Evolutionary conservation across 352 stramenopile genomes (phyloP).

Genomic region (Phytopythium mirpurense): DNA sequence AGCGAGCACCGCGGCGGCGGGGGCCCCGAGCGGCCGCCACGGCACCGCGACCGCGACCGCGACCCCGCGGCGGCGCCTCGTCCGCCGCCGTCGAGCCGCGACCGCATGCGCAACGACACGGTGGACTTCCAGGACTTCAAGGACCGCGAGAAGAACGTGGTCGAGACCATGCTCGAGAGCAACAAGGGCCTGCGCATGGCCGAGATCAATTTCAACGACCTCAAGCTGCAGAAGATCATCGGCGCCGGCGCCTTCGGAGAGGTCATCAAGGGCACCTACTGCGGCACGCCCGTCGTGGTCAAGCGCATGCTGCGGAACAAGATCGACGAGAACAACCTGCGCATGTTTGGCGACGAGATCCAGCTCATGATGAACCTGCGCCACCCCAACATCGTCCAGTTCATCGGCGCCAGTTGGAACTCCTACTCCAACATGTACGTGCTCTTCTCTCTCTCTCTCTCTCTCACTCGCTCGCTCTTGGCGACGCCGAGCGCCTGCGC

Average conservation of each 20-base stretch:
- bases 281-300: conserved; percentile 81
- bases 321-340: conserved; percentile 85
- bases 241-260: conserved; percentile 80
- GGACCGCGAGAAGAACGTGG: conserved; percentile 82
- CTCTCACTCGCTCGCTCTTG: too few species aligned
- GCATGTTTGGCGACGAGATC: conserved; percentile 88
- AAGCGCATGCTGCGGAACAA: conserved; percentile 89
- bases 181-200: conserved; percentile 85
- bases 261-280: conserved; percentile 88
- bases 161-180: conserved; percentile 86
- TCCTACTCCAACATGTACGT: conserved; percentile 90
- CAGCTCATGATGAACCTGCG: conserved; percentile 90
- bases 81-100: neutral
- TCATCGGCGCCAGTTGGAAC: conserved; percentile 89
- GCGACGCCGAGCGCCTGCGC: too few species aligned
- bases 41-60: neutral
- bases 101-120: conserved; percentile 29
- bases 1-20: neutral
- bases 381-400: conserved; percentile 88
- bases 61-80: neutral
- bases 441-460: neutral
- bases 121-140: conserved; percentile 85
- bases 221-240: conserved; percentile 88
- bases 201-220: conserved; percentile 87
- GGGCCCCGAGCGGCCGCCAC: neutral